Base-by-base conservation (phyloP, 2,329 filamentous ascomycete species). In the Fusarium sp. region DNA sequence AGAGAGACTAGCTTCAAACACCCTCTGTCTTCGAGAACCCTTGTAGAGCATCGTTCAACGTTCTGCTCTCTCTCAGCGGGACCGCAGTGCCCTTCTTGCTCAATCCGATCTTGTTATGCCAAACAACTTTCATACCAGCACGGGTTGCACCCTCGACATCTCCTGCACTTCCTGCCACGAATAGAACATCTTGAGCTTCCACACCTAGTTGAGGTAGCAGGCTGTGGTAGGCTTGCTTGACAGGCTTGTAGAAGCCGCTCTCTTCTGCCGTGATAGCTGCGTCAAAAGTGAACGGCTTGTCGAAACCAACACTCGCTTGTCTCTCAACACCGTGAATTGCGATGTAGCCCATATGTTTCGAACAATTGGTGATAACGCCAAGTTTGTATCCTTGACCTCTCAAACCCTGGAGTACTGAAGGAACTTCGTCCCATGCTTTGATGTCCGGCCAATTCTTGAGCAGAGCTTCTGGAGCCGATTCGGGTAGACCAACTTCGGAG, bases 311-410 rank as follows among this genome's bases (percentile, higher is more conserved):
- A 37, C 55, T 59, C 9, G 50, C 44, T 3, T 49, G 44, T 6
- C 25, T 32, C 44, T 70, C 67, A 1, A 52, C 53, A 3, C 37
- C 23, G 4, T 17, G 41, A 3, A 69, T 66, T 0, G 76, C 77
- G 1, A 65, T 49, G 10, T 71, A 66, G 5, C 79, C 78, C 35
- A 78, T 62, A 7, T 71, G 19, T n/a, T 58, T 72, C 0, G 78
- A 80, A 30, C 79, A 81, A 27, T 81, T 81, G 7, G 79, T 80
- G 2, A 80, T 75, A 0, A 81, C 76, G 0, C 76, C 79, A 1
- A 81, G 71, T 41, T 62, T 65, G 47, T 77, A 79, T 0, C 76
- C 78, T 4, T 70, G 57, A 0, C 33, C 49, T 46, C 56, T 73
- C 2, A 81, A 50, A 9, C 30, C 19, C 4, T 41, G 64, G 6